Percentiles rank a stretch among this genome's conserved stretches.
These are phyloP conservation scores for Talaromyces atroroseus DNA, from an alignment of 2,329 filamentous ascomycete species.

Conservation along the genomic window DNA sequence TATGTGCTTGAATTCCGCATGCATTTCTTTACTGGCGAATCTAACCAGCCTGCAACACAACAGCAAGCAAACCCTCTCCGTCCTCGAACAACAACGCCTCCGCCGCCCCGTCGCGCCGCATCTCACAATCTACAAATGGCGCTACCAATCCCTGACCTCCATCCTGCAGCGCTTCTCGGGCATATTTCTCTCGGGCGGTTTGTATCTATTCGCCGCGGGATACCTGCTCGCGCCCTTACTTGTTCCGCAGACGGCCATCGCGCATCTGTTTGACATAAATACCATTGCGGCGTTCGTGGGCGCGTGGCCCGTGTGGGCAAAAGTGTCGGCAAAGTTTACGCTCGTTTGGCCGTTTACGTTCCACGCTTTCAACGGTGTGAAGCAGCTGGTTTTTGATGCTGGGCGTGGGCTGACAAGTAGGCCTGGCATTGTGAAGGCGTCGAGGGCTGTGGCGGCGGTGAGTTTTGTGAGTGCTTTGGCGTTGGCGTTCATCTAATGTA, in stretches of 20 bases:
- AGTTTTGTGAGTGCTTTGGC: conserved; percentile 6
- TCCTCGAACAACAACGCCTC: conserved; percentile 72
- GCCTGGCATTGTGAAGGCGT: conserved; percentile 51
- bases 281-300: conserved; percentile 50
- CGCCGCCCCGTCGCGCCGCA: conserved; percentile 79
- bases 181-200: conserved; percentile 60
- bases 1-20: too few relatives aligned
- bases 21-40: too few relatives aligned
- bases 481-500: too few relatives aligned
- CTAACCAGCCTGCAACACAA: too few relatives aligned
- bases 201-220: conserved; percentile 74
- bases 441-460: conserved; percentile 17
- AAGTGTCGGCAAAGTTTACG: conserved; percentile 54
- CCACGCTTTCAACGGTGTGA: conserved; percentile 63
- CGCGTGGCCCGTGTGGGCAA: conserved; percentile 53
- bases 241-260: conserved; percentile 54
- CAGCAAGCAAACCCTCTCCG: conserved; percentile 12
- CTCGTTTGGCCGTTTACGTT: conserved; percentile 64
- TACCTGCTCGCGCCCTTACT: conserved; percentile 77
- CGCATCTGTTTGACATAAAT: conserved; percentile 20
- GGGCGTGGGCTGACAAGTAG: conserved; percentile 58
- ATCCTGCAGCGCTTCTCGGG: conserved; percentile 83
- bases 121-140: conserved; percentile 75
- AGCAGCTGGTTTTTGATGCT: conserved; percentile 67
- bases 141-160: conserved; percentile 77